Evolutionary conservation across 2,329 filamentous ascomycete genomes (phyloP).

Genomic region (Alternaria longipes): DNA sequence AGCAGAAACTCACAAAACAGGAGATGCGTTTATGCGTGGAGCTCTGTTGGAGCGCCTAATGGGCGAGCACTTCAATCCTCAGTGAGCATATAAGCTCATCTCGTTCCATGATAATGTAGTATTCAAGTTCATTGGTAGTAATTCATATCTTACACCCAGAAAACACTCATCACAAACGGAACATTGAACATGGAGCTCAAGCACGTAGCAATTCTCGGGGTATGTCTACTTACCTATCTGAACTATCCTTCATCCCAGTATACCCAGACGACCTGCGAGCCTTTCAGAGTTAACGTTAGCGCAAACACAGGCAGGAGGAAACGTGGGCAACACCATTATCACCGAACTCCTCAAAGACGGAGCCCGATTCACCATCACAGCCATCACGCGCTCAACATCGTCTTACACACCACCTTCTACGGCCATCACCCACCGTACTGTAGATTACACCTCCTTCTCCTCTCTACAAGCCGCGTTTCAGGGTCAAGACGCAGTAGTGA

Average conservation of each 20-base stretch:
- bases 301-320: conserved; percentile 40
- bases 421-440: conserved; percentile 29
- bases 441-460: conserved; percentile 37
- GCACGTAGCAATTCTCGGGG: conserved; percentile 47
- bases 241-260: not conserved
- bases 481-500: conserved; percentile 65
- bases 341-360: conserved; percentile 35
- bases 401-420: conserved; percentile 28
- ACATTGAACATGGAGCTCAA: conserved; percentile 44
- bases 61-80: not conserved
- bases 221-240: conserved; percentile 18
- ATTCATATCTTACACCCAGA: not conserved
- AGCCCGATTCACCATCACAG: conserved; percentile 38
- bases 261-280: not conserved
- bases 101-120: not conserved
- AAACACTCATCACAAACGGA: not conserved
- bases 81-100: not conserved
- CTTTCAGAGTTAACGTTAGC: not conserved
- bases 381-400: conserved; percentile 39
- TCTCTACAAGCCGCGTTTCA: conserved; percentile 55
- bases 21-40: not conserved
- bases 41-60: not conserved
- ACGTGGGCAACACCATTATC: conserved; percentile 44
- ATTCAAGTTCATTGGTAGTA: not conserved
- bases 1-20: not conserved